Percentiles rank a stretch among this genome's conserved stretches.
Conservation (phyloP, 208 protist genomes). For the Blastocrithidia nonstop region DNA sequence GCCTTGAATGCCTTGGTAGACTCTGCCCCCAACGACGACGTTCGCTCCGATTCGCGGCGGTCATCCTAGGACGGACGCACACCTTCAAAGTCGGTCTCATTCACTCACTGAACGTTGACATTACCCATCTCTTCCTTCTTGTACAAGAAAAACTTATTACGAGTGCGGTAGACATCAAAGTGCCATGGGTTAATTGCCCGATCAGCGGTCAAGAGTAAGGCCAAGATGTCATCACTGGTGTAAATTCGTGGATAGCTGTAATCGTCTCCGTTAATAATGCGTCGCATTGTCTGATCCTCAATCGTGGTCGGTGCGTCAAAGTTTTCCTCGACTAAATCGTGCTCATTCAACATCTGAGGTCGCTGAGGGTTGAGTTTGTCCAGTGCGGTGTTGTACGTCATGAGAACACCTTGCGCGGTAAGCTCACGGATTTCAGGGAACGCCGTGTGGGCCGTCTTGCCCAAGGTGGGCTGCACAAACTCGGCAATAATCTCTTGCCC, state of each 20-base stretch:
- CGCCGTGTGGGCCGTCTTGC: conserved; percentile 13
- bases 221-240: conserved; percentile 68
- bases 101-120: conserved; percentile 77
- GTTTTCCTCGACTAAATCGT: conserved; percentile 12
- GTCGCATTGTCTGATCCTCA: conserved; percentile 30
- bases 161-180: conserved; percentile 29
- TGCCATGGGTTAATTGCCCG: conserved; percentile 77
- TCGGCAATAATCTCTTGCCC: conserved; percentile 14
- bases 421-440: conserved; percentile 30
- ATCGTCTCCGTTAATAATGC: conserved; percentile 21
- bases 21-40: conserved; percentile 45
- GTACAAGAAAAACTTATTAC: conserved; percentile 37
- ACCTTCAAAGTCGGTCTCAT: conserved; percentile 41
- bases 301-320: conserved; percentile 20
- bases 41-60: conserved; percentile 26
- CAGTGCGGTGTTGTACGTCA: conserved; percentile 44
- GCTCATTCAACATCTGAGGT: conserved; percentile 28
- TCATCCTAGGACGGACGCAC: conserved; percentile 45
- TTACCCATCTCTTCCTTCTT: conserved; percentile 26
- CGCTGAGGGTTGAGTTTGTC: conserved; percentile 21
- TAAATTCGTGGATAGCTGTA: conserved; percentile 36
- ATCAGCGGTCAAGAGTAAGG: conserved; percentile 61
- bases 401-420: conserved; percentile 28
- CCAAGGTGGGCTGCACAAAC: conserved; percentile 25
- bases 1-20: conserved; percentile 50